Evolutionary conservation across 495 filamentous ascomycete genomes (phyloP).

Genomic region (Xylaria palmicola): DNA sequence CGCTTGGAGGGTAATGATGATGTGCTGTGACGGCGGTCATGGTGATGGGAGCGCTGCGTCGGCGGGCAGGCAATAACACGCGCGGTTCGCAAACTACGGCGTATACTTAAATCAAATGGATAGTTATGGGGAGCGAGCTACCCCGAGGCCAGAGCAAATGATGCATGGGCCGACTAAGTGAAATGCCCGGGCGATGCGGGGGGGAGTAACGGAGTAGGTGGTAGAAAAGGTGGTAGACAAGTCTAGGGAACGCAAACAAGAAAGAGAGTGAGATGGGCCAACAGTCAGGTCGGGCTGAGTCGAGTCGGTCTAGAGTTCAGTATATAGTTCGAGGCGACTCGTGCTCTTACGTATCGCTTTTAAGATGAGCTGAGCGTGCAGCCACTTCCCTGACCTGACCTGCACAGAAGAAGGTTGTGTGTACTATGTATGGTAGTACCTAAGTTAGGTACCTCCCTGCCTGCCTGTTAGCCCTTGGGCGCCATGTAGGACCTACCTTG

Average conservation of each 20-base stretch:
- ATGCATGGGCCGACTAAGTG: conserved; percentile 1
- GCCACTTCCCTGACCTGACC: background rate
- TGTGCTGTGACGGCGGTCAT: conserved; percentile 16
- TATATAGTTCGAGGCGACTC: too few species aligned
- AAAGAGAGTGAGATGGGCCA: background rate
- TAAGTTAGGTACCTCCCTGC: background rate
- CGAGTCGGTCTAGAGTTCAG: conserved; percentile 4
- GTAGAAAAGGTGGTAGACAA: background rate
- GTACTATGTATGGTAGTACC: background rate
- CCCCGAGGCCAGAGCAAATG: background rate
- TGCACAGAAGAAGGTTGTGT: too few species aligned
- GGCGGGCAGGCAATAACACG: background rate
- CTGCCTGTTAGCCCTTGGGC: background rate
- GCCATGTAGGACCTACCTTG: background rate
- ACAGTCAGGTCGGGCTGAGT: background rate
- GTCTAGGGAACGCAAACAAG: too few species aligned
- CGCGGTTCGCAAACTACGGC: background rate
- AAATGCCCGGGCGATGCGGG: background rate
- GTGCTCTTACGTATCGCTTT: too few species aligned
- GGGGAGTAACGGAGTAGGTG: too few species aligned
- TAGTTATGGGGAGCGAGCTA: conserved; percentile 6
- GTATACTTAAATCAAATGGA: background rate
- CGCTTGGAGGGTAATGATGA: conserved; percentile 7
- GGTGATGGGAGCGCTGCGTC: background rate
- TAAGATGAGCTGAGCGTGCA: too few species aligned